Evolutionary conservation across 192 early-diverging fungal genomes (phyloP).

Genomic region (Cetraspora pellucida): DNA sequence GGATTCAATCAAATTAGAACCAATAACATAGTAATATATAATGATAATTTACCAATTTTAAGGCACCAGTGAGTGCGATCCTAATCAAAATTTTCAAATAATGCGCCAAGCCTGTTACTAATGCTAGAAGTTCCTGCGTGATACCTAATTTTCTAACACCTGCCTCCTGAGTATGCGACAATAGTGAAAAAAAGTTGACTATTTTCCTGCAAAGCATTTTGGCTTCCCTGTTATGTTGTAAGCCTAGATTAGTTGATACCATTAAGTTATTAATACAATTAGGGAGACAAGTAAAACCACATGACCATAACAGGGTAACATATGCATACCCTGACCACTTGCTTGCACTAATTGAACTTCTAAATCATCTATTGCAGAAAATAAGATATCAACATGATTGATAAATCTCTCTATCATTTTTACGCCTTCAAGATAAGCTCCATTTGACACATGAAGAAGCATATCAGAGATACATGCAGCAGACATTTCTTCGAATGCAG

Average conservation of each 20-base stretch:
- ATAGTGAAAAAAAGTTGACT: conserved; percentile 90
- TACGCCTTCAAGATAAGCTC: conserved; percentile 79
- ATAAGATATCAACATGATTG: conserved; percentile 89
- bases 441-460: conserved; percentile 87
- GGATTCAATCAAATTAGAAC: not conserved
- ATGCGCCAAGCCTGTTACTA: conserved; percentile 91
- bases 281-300: not conserved
- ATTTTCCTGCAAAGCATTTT: conserved; percentile 96
- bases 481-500: conserved; percentile 94
- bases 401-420: conserved; percentile 85
- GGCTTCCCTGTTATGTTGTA: conserved; percentile 85
- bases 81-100: conserved; percentile 90
- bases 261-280: not conserved
- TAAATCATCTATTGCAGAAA: conserved; percentile 85
- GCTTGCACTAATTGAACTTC: conserved; percentile 70
- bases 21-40: not conserved
- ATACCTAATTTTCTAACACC: conserved; percentile 59
- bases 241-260: conserved; percentile 36
- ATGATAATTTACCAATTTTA: conserved; percentile 68
- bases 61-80: conserved; percentile 82
- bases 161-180: conserved; percentile 73
- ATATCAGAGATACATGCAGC: conserved; percentile 96
- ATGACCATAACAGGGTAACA: not conserved
- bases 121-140: conserved; percentile 84
- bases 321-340: conserved; percentile 54